Conservation (phyloP, 2,329 filamentous ascomycete species). For the Mollisiaceae sp. region DNA sequence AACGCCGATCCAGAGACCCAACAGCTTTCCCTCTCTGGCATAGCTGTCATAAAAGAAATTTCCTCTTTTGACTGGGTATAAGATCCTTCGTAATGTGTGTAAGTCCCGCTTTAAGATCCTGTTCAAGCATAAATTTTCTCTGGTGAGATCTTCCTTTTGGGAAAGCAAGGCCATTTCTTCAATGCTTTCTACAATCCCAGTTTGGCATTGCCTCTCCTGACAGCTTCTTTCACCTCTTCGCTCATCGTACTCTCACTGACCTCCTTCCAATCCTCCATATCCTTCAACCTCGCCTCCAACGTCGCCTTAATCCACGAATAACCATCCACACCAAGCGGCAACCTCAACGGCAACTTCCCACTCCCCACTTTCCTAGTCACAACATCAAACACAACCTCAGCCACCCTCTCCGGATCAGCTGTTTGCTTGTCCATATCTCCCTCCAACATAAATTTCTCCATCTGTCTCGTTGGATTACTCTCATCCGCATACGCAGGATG, state of each 20-base stretch:
- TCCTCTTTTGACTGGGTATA: too few relatives aligned
- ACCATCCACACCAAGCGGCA: conserved; percentile 29
- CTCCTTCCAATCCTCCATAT: conserved; percentile 17
- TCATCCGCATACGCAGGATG: conserved; percentile 33
- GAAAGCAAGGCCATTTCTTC: neutral
- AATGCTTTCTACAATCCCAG: neutral
- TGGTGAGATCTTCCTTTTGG: neutral
- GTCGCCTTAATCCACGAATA: conserved; percentile 32
- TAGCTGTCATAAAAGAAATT: too few relatives aligned
- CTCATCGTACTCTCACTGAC: conserved; percentile 14
- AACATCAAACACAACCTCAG: conserved; percentile 22
- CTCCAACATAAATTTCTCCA: conserved; percentile 26
- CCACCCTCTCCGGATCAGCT: conserved; percentile 11
- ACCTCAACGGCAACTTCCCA: conserved; percentile 30
- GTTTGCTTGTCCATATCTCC: conserved; percentile 7
- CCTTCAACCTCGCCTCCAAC: conserved; percentile 1
- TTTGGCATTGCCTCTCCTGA: neutral
- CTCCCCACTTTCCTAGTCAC: conserved; percentile 13
- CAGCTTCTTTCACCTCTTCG: neutral
- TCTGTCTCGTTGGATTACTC: conserved; percentile 39
- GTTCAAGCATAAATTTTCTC: neutral
- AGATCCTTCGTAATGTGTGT: neutral
- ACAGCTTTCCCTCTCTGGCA: neutral
- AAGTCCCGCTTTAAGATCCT: neutral
- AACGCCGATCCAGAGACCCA: neutral